phyloP scores from a whole-genome alignment of 371 early-diverging fungal genomes.

The Apophysomyces sp. region DNA sequence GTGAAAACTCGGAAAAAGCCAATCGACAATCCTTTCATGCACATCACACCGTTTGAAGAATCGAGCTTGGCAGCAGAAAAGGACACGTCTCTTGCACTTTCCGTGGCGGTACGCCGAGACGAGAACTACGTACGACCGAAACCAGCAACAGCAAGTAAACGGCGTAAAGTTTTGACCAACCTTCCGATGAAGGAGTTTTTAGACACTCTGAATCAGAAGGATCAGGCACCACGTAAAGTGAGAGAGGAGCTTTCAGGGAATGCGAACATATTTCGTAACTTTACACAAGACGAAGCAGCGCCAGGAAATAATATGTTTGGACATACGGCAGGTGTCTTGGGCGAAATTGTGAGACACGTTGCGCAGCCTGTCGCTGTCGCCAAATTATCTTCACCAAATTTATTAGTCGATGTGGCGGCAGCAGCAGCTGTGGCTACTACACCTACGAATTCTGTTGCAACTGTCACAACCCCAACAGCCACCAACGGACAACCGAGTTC shows the following conservation, averaged over 20 bases:
- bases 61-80: slow-evolving; percentile 36
- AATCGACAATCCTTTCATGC: slow-evolving; percentile 53
- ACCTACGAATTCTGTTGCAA: slow-evolving; percentile 7
- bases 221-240: slow-evolving; percentile 4
- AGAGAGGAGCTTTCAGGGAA: slow-evolving; percentile 27
- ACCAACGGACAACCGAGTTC: slow-evolving; percentile 2
- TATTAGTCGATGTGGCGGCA: slow-evolving; percentile 36
- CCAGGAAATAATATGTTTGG: slow-evolving; percentile 43
- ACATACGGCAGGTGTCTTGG: slow-evolving; percentile 28
- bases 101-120: background rate
- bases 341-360: slow-evolving; percentile 27
- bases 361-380: slow-evolving; percentile 41
- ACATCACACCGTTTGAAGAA: slow-evolving; percentile 53
- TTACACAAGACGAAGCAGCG: slow-evolving; percentile 40
- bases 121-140: background rate
- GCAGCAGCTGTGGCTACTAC: slow-evolving; percentile 10
- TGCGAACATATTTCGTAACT: slow-evolving; percentile 26
- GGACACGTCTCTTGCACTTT: slow-evolving; percentile 11
- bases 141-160: slow-evolving; percentile 7
- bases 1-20: slow-evolving; percentile 41
- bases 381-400: slow-evolving; percentile 42
- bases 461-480: slow-evolving; percentile 11
- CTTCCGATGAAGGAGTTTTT: slow-evolving; percentile 20
- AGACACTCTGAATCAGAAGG: slow-evolving; percentile 19
- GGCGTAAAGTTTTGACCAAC: slow-evolving; percentile 7